phyloP scores from a whole-genome alignment of 495 filamentous ascomycete species.

The Patellaria atrata region DNA sequence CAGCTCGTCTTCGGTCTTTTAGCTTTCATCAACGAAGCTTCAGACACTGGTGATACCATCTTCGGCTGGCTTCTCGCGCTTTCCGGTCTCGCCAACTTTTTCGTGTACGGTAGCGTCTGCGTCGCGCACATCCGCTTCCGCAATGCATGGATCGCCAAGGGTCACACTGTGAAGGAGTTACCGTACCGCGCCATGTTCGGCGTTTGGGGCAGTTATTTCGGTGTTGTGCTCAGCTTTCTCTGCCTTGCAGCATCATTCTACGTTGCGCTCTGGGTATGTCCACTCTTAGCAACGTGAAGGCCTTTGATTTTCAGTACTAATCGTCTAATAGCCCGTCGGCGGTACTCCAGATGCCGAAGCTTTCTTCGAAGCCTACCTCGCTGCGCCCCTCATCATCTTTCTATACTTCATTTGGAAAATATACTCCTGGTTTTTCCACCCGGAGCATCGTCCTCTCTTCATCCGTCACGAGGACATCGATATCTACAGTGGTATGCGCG shows the following conservation, averaged over 20 bases:
- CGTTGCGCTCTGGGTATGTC: conserved; percentile 16
- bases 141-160: conserved; percentile 24
- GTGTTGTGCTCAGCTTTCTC: conserved; percentile 12
- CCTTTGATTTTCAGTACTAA: background rate
- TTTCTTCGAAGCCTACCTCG: conserved; percentile 22
- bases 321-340: conserved; percentile 13
- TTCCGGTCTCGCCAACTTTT: conserved; percentile 40
- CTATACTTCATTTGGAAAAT: conserved; percentile 20
- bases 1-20: conserved; percentile 37
- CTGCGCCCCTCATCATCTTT: conserved; percentile 14
- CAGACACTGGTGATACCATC: conserved; percentile 29
- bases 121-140: conserved; percentile 46
- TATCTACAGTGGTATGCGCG: conserved; percentile 18
- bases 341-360: conserved; percentile 10
- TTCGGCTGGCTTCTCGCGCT: conserved; percentile 49
- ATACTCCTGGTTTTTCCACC: conserved; percentile 6
- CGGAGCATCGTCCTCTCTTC: conserved; percentile 9
- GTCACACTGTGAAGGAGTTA: conserved; percentile 13
- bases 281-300: background rate
- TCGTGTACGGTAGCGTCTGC: conserved; percentile 43
- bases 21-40: conserved; percentile 39
- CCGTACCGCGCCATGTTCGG: conserved; percentile 13
- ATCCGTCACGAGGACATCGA: conserved; percentile 18
- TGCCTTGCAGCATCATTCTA: conserved; percentile 17
- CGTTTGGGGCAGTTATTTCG: conserved; percentile 10